phyloP scores from a whole-genome alignment of 108 stramenopile species.

The Pseudonitzschia pungens region DNA sequence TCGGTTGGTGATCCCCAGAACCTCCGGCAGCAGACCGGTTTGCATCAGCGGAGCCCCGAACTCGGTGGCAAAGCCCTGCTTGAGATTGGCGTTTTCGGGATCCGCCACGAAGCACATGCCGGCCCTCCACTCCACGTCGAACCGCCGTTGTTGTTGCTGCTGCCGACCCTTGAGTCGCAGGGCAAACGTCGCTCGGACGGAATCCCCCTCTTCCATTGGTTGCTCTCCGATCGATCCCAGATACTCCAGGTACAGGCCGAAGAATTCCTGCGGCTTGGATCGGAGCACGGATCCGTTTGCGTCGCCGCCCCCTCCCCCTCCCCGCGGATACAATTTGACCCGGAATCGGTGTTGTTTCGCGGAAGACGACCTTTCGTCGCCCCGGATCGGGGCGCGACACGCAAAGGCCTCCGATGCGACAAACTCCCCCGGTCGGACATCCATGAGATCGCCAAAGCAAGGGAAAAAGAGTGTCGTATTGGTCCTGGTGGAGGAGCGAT shows the following conservation, averaged over 20 bases:
- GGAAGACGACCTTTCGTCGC: no score
- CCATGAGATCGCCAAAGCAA: conserved; percentile 25
- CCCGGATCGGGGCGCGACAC: conserved; percentile 11
- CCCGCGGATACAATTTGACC: conserved; percentile 44
- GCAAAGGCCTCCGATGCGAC: conserved; percentile 18
- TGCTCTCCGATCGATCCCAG: conserved; percentile 11
- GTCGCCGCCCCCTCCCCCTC: conserved; percentile 40
- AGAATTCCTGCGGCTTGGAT: conserved; percentile 19
- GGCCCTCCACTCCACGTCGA: conserved; percentile 54
- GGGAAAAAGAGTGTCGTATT: conserved; percentile 32
- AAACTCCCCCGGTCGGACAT: conserved; percentile 23
- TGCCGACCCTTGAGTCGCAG: conserved; percentile 47
- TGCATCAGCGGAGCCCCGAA: conserved; percentile 52
- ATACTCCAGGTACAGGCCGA: conserved; percentile 47
- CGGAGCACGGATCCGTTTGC: conserved; percentile 32
- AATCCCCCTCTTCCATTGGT: background rate
- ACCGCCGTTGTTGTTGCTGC: conserved; percentile 29
- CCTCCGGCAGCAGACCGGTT: conserved; percentile 33
- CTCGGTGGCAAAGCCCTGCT: conserved; percentile 39
- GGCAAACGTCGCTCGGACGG: conserved; percentile 45
- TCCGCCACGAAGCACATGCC: conserved; percentile 48
- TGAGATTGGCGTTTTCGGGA: conserved; percentile 4
- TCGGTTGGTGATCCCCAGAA: conserved; percentile 33
- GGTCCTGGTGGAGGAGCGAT: conserved; percentile 8
- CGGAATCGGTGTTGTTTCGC: conserved; percentile 31